These are phyloP conservation scores for Pyrus communis DNA, from an alignment of 306 rosid genomes.

Conservation along the genomic window DNA sequence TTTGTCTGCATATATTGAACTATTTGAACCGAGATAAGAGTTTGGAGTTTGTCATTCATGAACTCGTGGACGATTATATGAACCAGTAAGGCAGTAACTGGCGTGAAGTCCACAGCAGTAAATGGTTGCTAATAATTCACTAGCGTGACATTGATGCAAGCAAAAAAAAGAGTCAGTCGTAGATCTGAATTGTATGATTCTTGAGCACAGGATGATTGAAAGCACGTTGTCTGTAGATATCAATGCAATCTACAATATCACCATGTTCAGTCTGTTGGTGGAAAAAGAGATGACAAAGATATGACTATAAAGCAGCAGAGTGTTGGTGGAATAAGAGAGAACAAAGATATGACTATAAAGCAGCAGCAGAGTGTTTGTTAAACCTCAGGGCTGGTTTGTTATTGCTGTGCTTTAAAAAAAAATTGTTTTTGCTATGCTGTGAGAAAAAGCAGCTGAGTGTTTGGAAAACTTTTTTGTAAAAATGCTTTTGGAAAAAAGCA, in stretches of 20 bases:
- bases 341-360: too few species aligned
- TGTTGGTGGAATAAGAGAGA: too few species aligned
- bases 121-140: not conserved
- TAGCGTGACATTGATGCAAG: not conserved
- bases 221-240: conserved; percentile 23
- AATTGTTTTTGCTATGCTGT: too few species aligned
- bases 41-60: not conserved
- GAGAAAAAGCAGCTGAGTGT: too few species aligned
- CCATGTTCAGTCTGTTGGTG: conserved; percentile 10
- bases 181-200: conserved; percentile 23
- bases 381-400: too few species aligned
- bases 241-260: conserved; percentile 21
- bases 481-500: too few species aligned
- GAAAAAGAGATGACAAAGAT: not conserved
- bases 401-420: too few species aligned
- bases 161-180: not conserved
- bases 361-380: too few species aligned
- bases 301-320: too few species aligned
- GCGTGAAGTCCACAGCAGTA: not conserved
- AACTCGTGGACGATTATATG: not conserved
- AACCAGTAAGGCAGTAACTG: not conserved
- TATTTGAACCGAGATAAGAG: not conserved
- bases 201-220: conserved; percentile 24
- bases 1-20: too few species aligned
- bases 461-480: too few species aligned